phyloP scores from a whole-genome alignment of 768 basidiomycete species.

The Psilocybe cubensis region DNA sequence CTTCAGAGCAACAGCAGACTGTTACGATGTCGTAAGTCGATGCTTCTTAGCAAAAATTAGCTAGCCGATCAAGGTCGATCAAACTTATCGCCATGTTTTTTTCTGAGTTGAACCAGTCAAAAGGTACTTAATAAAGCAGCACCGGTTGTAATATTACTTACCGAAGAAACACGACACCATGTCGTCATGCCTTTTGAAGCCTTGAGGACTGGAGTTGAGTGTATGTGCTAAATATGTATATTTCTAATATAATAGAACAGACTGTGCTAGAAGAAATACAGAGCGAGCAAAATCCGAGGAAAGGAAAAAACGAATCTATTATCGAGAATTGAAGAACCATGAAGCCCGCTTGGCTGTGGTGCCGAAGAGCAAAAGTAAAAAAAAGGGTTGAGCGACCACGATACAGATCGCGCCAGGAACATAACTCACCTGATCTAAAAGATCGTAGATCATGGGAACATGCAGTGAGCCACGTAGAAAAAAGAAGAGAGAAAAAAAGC shows the following conservation, averaged over 20 bases:
- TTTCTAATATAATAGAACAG: conserved; percentile 24
- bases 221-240: conserved; percentile 11
- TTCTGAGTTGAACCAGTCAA: too few species aligned
- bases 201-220: neutral
- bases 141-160: neutral
- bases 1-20: conserved; percentile 26
- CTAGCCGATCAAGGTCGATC: conserved; percentile 20
- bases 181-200: too few species aligned
- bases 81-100: conserved; percentile 1
- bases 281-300: conserved; percentile 12
- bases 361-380: conserved; percentile 20
- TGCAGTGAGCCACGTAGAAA: conserved; percentile 6
- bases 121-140: too few species aligned
- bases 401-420: conserved; percentile 20
- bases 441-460: conserved; percentile 16
- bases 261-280: conserved; percentile 26
- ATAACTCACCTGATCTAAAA: conserved; percentile 41
- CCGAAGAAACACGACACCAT: neutral
- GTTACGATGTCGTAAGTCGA: conserved; percentile 13
- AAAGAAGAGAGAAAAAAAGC: conserved; percentile 16
- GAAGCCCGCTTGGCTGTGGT: conserved; percentile 83
- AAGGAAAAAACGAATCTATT: conserved; percentile 16
- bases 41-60: conserved; percentile 18
- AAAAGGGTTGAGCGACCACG: conserved; percentile 23
- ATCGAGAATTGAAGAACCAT: conserved; percentile 91